Base-by-base conservation (phyloP, 2,329 filamentous ascomycete genomes). In the Penicillium sp. region DNA sequence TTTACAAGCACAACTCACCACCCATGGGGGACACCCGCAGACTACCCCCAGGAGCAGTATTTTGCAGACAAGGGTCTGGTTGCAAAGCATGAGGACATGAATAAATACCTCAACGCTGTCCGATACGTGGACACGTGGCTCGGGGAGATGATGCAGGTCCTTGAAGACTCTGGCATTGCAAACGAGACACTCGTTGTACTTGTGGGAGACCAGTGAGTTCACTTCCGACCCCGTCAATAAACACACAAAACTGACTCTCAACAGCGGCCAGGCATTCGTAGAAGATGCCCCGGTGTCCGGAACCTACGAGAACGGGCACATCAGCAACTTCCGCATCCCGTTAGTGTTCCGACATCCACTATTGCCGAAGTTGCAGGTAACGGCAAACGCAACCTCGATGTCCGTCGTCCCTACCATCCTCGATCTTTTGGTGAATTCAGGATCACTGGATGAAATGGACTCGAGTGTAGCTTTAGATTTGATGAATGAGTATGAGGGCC, bases 381-480 rank as follows among this genome's bases (percentile, higher is more conserved):
- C 68, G 16, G 67, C 71, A 32, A 75, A 75, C 53, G 73, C 73
- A 21, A 77, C 75, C 1, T 72, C 73, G 1, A 69, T 77, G 44
- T 72, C 74, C 14, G 75, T 79, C 47, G 52, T 79, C 5, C 77
- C 77, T 2, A 79, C 76, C 2, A 70, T 79, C 43, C 71, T 79
- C 13, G 77, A 79, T 57, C 68, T 79, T 2, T 65, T 79, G 13
- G 62, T 76, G 44, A 67, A 71, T 47, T 75, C 75, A 10, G 66
- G 69, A 36, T 78, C 76, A 1, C 57, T 79, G 27, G 65, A 74
- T 44, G 47, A 59, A 1, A 58, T 62, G 18, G 74, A 74, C 51
- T 64, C 60, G 1, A 54, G 57, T 1, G 68, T 67, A 6, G 75
- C 75, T 7, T 58, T 65, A 5, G 71, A 76, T 49, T 59, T 80